Evolutionary conservation across 129 eudicot genomes (phyloP), one percentile per base, ranked within the genome.

Genomic region (Sambucus nigra): DNA sequence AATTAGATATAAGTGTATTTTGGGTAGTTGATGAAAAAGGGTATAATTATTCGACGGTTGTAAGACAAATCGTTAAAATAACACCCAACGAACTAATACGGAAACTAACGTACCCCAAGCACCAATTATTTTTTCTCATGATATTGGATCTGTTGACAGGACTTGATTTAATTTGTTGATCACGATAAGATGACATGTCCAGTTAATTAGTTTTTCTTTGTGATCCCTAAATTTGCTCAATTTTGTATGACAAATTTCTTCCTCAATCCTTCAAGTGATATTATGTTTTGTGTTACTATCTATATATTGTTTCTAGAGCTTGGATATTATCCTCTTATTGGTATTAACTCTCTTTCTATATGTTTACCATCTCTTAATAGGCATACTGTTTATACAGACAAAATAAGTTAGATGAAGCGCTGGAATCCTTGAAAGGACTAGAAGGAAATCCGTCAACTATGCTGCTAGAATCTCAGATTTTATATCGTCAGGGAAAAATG

Each of bases 301-400:
- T 35, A 2, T 35, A 42, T 42, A 42, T 31, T 31, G 38, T 42
- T 42, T 42, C 48, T 15, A 15, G 16, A n/a, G 48, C 48, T 9
- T 42, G n/a, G 7, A 42, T n/a, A 42, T 42, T 9, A 7, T 7
- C 10, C 25, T 17, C 44, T 26, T 11, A 18, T 4, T n/a, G 1
- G 16, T 14, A 2, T 35, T 31, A n/a, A n/a, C n/a, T 35, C 4
- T 15, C 21, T 15, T 55, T 69, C 25, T 28, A n/a, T 10, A 24
- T 1, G 15, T 17, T 59, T 53, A 24, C 27, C 25, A 18, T 57
- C 27, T 51, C n/a, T 54, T 17, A 21, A 27, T 70, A 91, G 98
- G 95, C 95, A 18, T 91, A 91, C 75, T 89, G 97, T 73, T 69
- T 84, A 40, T 84, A 78, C 69, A 76, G 88, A 64, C 88, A 75